Percentiles rank a stretch among this genome's conserved stretches.
Evolutionary conservation across 2,329 filamentous ascomycete species (phyloP).

Genomic region (Dothidotthia symphoricarpi): DNA sequence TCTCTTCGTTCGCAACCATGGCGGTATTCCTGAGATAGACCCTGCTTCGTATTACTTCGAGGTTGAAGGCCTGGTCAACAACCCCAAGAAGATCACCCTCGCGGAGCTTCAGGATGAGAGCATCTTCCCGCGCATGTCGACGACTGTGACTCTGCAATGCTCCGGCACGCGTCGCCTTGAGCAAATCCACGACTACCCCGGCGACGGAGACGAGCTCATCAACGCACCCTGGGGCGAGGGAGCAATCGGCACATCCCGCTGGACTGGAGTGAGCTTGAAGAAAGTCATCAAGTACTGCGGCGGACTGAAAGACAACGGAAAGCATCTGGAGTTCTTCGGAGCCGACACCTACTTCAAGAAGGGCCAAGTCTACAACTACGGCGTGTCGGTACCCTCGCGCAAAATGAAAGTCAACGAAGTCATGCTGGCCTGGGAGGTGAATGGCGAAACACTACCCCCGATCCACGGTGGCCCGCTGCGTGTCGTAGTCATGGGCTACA

Average conservation of each 20-base stretch:
- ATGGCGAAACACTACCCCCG: conserved; percentile 60
- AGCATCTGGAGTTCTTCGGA: conserved; percentile 67
- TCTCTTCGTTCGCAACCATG: conserved; percentile 72
- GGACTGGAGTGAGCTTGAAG: conserved; percentile 64
- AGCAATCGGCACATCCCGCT: conserved; percentile 65
- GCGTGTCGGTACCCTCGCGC: conserved; percentile 63
- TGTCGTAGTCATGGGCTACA: conserved; percentile 63
- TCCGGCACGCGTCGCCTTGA: conserved; percentile 68
- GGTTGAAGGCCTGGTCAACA: conserved; percentile 61
- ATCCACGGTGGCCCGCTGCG: conserved; percentile 67
- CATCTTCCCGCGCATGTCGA: conserved; percentile 60
- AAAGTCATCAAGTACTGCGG: conserved; percentile 70
- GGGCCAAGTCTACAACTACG: conserved; percentile 63
- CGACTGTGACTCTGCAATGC: conserved; percentile 64
- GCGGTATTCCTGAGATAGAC: conserved; percentile 67
- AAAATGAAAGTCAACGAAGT: conserved; percentile 69
- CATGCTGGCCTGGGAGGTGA: conserved; percentile 70
- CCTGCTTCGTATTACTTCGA: conserved; percentile 54
- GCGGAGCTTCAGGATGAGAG: conserved; percentile 61
- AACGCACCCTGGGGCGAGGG: conserved; percentile 50
- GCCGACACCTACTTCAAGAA: conserved; percentile 74
- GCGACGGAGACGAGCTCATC: conserved; percentile 63
- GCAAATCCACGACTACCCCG: conserved; percentile 64
- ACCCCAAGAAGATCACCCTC: conserved; percentile 57
- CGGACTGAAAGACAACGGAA: conserved; percentile 55